Evolutionary conservation across 371 early-diverging fungal species (phyloP), one percentile per base, ranked within the genome.

Genomic region (Amoeboaphelidium protococcarum): DNA sequence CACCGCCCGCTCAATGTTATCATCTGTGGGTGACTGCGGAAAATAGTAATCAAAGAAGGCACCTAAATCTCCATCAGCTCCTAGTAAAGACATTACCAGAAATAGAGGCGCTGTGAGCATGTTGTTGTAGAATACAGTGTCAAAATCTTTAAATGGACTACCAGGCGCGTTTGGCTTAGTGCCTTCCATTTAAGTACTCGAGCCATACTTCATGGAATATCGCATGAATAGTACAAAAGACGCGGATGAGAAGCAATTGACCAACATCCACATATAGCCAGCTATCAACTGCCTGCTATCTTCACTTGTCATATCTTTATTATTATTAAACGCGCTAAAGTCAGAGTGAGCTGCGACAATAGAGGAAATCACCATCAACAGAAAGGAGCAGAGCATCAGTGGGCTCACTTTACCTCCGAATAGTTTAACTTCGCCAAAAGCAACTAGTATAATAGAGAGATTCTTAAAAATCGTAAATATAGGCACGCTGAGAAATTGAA

Each of bases 391-490:
- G 41, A 84, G 60, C 73, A 88, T 84, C 56, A 81, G 51, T 41
- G 68, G 63, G 0, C 80, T 74, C 3, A 88, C 78, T 40, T 66
- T 62, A 37, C 82, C 82, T 3, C 69, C 68, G 55, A 85, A 86
- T 64, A 82, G 76, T 37, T 70, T 56, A 2, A 71, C 70, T 59
- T 99, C 99, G 25, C 84, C 82, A 51, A 88, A 80, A 6, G 98
- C 98, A 53, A 90, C 83, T 26, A 94, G 55, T 50, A 97, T 88
- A 50, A 99, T 95, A 24, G 92, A 89, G 52, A 90, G 54, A 66
- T 99, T 99, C 64, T 99, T 99, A 64, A 96, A 91, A 44, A 99
- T 76, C 24, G 98, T 97, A 56, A 91, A 98, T 6, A 98, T 61
- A 10, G 96, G 84, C 49, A 94, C 82, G 26, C 81, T 72, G 40